Evolutionary conservation across 768 basidiomycete genomes (phyloP).

Genomic region (Boletus subparvulus): DNA sequence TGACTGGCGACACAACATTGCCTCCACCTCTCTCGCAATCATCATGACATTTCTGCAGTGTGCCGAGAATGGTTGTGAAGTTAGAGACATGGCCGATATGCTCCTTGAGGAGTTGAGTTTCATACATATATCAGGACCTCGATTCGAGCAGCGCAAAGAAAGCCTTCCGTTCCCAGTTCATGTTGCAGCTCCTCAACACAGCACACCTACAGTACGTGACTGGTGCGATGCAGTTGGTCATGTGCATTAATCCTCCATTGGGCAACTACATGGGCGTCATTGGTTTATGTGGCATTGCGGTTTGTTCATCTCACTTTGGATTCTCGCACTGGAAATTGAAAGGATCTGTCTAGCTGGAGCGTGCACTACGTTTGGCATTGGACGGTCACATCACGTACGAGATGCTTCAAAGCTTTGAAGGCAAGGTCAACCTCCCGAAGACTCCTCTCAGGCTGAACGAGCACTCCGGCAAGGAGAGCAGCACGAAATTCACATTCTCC

Average conservation of each 20-base stretch:
- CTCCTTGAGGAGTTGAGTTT: neutral
- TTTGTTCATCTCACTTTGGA: neutral
- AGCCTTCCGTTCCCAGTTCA: neutral
- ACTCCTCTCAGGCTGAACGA: too few relatives aligned
- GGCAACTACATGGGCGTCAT: neutral
- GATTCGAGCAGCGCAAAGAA: neutral
- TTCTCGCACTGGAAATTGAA: too few relatives aligned
- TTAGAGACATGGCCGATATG: neutral
- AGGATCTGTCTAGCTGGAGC: too few relatives aligned
- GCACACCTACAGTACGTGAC: neutral
- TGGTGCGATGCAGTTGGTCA: neutral
- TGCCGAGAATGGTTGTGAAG: neutral
- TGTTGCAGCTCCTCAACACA: neutral
- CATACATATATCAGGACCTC: neutral
- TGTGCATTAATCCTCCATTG: neutral
- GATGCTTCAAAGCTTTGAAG: too few relatives aligned
- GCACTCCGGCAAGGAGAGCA: too few relatives aligned
- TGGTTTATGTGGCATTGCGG: neutral
- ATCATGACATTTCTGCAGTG: conserved; percentile 1
- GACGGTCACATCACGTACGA: too few relatives aligned
- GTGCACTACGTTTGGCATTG: too few relatives aligned
- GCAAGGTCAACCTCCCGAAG: too few relatives aligned
- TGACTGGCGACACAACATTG: conserved; percentile 4
- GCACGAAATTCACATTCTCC: neutral
- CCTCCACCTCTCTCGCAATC: neutral